Base-by-base conservation (phyloP, 1,284 basidiomycete genomes). In the Lentinus polychrous region DNA sequence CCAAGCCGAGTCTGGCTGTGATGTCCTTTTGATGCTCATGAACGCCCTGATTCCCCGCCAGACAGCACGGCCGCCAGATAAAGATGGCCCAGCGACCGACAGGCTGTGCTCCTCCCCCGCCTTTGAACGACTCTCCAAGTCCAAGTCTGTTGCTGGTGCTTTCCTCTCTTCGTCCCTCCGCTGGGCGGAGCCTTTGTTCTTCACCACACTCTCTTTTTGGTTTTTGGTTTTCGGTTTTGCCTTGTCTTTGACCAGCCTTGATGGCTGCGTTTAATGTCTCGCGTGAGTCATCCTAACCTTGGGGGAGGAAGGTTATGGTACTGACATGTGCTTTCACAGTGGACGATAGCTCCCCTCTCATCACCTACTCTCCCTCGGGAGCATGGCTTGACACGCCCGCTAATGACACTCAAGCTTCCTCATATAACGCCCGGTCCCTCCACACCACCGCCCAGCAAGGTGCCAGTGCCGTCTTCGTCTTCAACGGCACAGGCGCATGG, bases 401-500 rank as follows among this genome's bases (percentile, higher is more conserved):
- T 27, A 50, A 50, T 36, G 54, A 57, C 44, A 40, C 53, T 8
- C 36, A 49, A 11, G 55, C 55, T 1, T 42, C 53, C 44, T 51
- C 40, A 34, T 65, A 64, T 50, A 44, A 52, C 15, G 49, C 52
- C 24, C 42, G 51, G 5, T 62, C 61, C 1, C 56, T 57, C 36
- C 64, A 64, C 44, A 44, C 54, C 17, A 56, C 60, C n/a, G 43
- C 39, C 18, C 34, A 49, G 24, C 52, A 53, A 32, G 61, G 60
- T 23, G 61, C 66, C 1, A 47, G 59, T 6, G 60, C 59, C 1
- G 49, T 55, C 17, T 45, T 63, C 48, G 54, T 53, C 43, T 63
- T 64, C 53, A 57, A 53, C 69, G 77, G 78, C 17, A 80, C 77
- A 50, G 79, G 75, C 3, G 67, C 79, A 45, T 71, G 71, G 58